phyloP scores from a whole-genome alignment of 2,329 filamentous ascomycete genomes.

The Colletotrichum scovillei region DNA sequence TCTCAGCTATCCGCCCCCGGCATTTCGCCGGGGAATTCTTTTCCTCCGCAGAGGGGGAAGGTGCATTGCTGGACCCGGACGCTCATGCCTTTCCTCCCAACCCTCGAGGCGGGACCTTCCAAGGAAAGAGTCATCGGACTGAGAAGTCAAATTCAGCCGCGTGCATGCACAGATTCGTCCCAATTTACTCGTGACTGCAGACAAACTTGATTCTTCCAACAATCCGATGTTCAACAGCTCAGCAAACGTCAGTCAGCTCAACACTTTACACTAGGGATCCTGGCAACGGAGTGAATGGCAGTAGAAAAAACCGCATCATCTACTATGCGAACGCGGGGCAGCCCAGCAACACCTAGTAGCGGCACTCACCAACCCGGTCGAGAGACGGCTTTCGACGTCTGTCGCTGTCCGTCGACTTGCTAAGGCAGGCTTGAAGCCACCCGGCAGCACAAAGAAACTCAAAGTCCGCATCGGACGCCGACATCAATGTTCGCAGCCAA shows the following conservation, averaged over 20 bases:
- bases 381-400: neutral
- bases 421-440: neutral
- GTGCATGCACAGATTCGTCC: neutral
- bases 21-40: neutral
- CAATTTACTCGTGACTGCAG: neutral
- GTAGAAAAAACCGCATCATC: neutral
- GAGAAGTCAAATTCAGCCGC: conserved; percentile 7
- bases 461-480: neutral
- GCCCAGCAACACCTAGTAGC: neutral
- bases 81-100: neutral
- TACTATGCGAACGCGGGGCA: neutral
- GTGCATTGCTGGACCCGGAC: neutral
- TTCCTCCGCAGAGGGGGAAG: neutral
- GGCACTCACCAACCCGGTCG: neutral
- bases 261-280: neutral
- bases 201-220: neutral
- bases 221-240: conserved; percentile 25
- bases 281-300: neutral
- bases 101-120: no score
- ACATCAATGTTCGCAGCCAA: conserved; percentile 9
- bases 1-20: neutral
- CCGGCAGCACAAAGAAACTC: conserved; percentile 4
- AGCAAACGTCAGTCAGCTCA: neutral
- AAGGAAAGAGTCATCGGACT: neutral
- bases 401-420: neutral